phyloP scores from a whole-genome alignment of 1,139 yeast genomes.

The Arxiozyma slooffiae region DNA sequence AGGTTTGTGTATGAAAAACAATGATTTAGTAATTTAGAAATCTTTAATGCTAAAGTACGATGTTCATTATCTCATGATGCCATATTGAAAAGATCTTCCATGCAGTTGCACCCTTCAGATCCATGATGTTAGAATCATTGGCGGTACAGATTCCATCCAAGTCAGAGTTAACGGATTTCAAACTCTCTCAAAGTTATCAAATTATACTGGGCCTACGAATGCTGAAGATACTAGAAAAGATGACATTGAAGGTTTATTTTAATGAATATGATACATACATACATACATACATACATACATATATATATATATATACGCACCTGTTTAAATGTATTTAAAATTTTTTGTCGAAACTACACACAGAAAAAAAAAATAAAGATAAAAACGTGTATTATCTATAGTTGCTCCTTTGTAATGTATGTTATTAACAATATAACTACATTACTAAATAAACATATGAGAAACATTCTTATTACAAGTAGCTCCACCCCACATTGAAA shows the following conservation, averaged over 20 bases:
- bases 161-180: conserved; percentile 76
- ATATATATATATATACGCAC: neutral
- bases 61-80: conserved; percentile 77
- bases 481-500: too few species aligned
- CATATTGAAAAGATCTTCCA: conserved; percentile 71
- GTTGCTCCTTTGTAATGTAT: too few species aligned
- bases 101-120: conserved; percentile 69
- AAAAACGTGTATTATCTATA: too few species aligned
- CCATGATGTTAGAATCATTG: conserved; percentile 68
- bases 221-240: conserved; percentile 74
- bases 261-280: conserved; percentile 12
- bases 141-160: conserved; percentile 76
- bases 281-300: too few species aligned
- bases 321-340: too few species aligned
- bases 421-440: too few species aligned
- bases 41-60: conserved; percentile 77
- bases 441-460: too few species aligned
- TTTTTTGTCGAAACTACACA: neutral
- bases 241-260: conserved; percentile 69
- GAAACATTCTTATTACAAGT: too few species aligned
- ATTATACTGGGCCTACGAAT: conserved; percentile 77
- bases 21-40: conserved; percentile 66
- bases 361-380: neutral
- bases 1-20: conserved; percentile 55
- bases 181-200: conserved; percentile 77